Percentiles rank a stretch among this genome's conserved stretches.
These are phyloP conservation scores for Penicillium crystallinum DNA, from an alignment of 495 filamentous ascomycete species.

Conservation along the genomic window DNA sequence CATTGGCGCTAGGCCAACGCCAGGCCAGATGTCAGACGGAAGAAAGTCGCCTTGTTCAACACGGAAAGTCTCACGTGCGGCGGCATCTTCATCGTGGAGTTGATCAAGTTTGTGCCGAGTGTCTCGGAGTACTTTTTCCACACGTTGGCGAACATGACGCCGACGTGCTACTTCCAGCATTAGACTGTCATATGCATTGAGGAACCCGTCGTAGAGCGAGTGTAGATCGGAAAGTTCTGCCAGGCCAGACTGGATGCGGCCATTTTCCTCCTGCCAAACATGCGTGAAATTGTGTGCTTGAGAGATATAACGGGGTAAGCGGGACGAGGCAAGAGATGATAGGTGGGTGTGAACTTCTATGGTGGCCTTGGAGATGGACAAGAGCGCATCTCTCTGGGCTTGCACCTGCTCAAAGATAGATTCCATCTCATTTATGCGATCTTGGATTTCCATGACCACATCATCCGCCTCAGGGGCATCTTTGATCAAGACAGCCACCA, in stretches of 20 bases:
- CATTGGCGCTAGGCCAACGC: slow-evolving; percentile 55
- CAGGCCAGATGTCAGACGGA: slow-evolving; percentile 86
- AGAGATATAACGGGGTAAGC: slow-evolving; percentile 62
- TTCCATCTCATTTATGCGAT: slow-evolving; percentile 74
- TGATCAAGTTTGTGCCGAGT: slow-evolving; percentile 70
- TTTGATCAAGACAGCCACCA: slow-evolving; percentile 74
- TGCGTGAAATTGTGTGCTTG: slow-evolving; percentile 65
- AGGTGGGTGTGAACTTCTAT: slow-evolving; percentile 60
- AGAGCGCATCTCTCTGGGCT: slow-evolving; percentile 44
- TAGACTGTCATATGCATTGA: slow-evolving; percentile 76
- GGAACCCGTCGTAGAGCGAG: slow-evolving; percentile 77
- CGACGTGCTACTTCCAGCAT: slow-evolving; percentile 77
- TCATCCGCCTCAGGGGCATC: slow-evolving; percentile 87
- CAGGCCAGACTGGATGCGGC: slow-evolving; percentile 59
- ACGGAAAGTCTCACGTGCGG: slow-evolving; percentile 72
- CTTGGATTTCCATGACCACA: slow-evolving; percentile 77
- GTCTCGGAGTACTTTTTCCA: slow-evolving; percentile 67
- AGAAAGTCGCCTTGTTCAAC: slow-evolving; percentile 79
- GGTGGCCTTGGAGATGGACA: slow-evolving; percentile 48
- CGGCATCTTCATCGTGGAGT: slow-evolving; percentile 67
- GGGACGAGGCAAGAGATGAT: slow-evolving; percentile 56
- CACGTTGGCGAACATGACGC: slow-evolving; percentile 61
- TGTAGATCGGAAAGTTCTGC: slow-evolving; percentile 67
- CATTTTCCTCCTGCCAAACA: slow-evolving; percentile 71
- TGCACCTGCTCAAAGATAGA: slow-evolving; percentile 48